Percentiles rank a stretch among this genome's conserved stretches.
phyloP scores from a whole-genome alignment of 176 grass and related monocot genomes.

The Dactylis glomerata region DNA sequence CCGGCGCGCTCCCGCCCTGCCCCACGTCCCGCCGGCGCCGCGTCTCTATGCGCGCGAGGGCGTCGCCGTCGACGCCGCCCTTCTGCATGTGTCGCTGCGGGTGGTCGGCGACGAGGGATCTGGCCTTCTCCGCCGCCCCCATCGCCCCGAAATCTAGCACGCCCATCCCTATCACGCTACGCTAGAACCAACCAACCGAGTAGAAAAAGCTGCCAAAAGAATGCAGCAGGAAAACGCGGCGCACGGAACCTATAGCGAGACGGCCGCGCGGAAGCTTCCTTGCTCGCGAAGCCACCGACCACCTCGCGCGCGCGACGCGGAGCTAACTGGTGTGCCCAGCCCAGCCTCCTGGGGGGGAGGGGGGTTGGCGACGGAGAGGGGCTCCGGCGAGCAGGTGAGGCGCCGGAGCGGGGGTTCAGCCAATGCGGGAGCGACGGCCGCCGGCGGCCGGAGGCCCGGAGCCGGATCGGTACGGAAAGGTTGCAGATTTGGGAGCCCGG shows the following conservation, averaged over 20 bases:
- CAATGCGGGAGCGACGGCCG: neutral
- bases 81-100: constrained; percentile 22
- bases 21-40: neutral
- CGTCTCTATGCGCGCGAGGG: constrained; percentile 41
- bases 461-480: neutral
- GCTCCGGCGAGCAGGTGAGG: constrained; percentile 8
- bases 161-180: constrained; percentile 43
- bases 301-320: neutral
- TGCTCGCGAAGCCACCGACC: constrained; percentile 25
- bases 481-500: neutral
- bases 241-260: constrained; percentile 3
- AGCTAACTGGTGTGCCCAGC: neutral
- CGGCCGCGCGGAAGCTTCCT: constrained; percentile 39
- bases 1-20: constrained; percentile 22
- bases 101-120: constrained; percentile 41
- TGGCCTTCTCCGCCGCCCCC: constrained; percentile 47
- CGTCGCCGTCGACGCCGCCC: constrained; percentile 17
- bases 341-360: neutral
- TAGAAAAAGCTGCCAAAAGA: neutral
- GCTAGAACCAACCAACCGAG: neutral
- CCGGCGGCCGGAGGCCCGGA: neutral
- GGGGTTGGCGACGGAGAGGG: neutral
- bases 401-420: neutral
- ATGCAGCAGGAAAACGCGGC: neutral
- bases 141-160: constrained; percentile 47